Evolutionary conservation across 2,329 filamentous ascomycete species (phyloP), one percentile per base, ranked within the genome.

Genomic region (Truncatella angustata): DNA sequence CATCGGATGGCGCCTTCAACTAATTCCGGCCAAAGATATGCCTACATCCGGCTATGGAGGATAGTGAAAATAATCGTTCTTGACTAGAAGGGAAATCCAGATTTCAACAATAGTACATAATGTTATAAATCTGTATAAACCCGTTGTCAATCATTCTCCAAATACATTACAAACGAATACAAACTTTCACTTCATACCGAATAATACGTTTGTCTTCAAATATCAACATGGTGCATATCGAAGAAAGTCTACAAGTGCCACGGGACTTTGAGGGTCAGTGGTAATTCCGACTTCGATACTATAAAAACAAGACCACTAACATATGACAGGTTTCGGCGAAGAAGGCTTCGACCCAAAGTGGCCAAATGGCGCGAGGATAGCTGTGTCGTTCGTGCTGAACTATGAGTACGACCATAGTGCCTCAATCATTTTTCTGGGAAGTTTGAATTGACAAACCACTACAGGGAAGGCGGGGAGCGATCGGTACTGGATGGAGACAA

Each of bases 401-500:
- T 61, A 61, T 43, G 59, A 61, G 59, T 58, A 54, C n/a, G n/a
- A n/a, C n/a, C n/a, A n/a, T 6, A 55, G 51, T 24, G 10, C 23
- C 26, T 30, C 12, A n/a, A 26, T 14, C 12, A 16, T 18, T 18
- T 16, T 37, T 11, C 2, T 10, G 12, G 4, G 18, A 21, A 21
- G 14, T 28, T 9, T 20, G 6, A 32, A 10, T 35, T 49, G 4
- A 49, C 32, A 40, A n/a, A 30, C 5, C 2, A 24, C 7, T n/a
- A 1, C 12, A 63, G 61, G 35, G 62, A 64, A 45, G 62, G 62
- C 24, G 62, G 62, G 9, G 62, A 64, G 51, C 58, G 62, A 37
- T 60, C 55, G 35, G 54, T 61, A 2, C 43, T 62, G 10, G 62
- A 63, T 26, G 62, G 62, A 20, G 62, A 63, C 42, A 45, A 54